A percentile compares a stretch with the other conserved stretches of the same genome.
These are phyloP conservation scores for Cryptococcus sp. DNA, from an alignment of 1,284 basidiomycete genomes.

Conservation along the genomic window DNA sequence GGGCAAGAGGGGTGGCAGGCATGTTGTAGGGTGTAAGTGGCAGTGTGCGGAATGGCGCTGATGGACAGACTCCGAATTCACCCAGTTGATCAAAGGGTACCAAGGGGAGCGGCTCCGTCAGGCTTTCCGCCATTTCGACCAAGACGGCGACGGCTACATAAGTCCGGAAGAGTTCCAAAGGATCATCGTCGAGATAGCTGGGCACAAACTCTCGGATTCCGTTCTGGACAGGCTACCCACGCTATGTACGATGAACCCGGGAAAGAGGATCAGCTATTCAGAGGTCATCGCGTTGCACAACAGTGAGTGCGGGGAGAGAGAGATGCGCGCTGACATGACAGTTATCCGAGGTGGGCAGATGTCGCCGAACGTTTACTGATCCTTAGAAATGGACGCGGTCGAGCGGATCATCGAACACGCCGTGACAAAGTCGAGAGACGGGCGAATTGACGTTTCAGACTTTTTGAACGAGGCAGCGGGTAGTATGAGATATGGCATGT, in stretches of 20 bases:
- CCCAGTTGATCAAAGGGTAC: constrained; percentile 88
- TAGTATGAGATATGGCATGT: constrained; percentile 79
- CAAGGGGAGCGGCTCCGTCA: constrained; percentile 93
- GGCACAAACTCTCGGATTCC: constrained; percentile 89
- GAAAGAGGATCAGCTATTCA: constrained; percentile 87
- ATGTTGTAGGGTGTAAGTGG: constrained; percentile 84
- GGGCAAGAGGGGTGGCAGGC: constrained; percentile 82
- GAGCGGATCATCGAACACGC: constrained; percentile 66
- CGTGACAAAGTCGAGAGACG: constrained; percentile 84
- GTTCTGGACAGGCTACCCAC: constrained; percentile 87
- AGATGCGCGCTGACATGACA: constrained; percentile 1
- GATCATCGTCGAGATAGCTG: constrained; percentile 90
- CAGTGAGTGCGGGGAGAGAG: constrained; percentile 37
- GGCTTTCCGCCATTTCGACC: constrained; percentile 86
- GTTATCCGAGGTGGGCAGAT: constrained; percentile 69
- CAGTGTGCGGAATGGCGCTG: constrained; percentile 2
- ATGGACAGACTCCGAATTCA: constrained; percentile 82
- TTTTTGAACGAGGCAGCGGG: constrained; percentile 56
- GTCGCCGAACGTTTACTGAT: constrained; percentile 8
- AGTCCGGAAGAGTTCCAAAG: constrained; percentile 86
- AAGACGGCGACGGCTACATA: constrained; percentile 88
- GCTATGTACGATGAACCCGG: constrained; percentile 79
- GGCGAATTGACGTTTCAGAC: constrained; percentile 66
- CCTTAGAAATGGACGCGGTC: constrained; percentile 85
- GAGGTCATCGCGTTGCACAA: constrained; percentile 96